Percentiles rank a stretch among this genome's conserved stretches.
These are phyloP conservation scores for Lasiodiplodia hormozganensis DNA, from an alignment of 2,329 filamentous ascomycete genomes.

Conservation along the genomic window DNA sequence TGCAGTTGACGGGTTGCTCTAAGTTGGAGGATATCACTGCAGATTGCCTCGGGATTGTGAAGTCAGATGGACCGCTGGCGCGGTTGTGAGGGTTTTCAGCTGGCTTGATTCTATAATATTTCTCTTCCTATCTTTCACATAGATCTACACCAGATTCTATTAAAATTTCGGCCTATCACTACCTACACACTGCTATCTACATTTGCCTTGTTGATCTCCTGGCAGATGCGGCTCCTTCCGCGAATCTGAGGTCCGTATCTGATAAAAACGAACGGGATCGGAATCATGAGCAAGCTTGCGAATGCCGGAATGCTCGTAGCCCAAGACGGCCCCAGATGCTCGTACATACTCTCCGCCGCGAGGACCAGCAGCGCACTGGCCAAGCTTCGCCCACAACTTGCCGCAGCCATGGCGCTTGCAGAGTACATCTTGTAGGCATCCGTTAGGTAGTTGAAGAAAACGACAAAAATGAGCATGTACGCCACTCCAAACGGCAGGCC, in stretches of 20 bases:
- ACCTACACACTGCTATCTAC: background rate
- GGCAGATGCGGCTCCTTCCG: conserved; percentile 44
- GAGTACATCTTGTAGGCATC: conserved; percentile 56
- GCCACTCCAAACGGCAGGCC: conserved; percentile 62
- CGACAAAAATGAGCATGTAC: conserved; percentile 58
- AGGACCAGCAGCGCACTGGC: conserved; percentile 44
- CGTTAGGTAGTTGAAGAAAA: conserved; percentile 57
- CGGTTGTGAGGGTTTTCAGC: background rate
- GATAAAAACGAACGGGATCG: conserved; percentile 45
- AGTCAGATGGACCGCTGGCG: background rate
- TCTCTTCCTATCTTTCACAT: no score
- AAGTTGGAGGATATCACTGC: conserved; percentile 46
- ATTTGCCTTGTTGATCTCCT: background rate
- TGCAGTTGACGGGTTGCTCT: conserved; percentile 49
- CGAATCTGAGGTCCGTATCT: conserved; percentile 46
- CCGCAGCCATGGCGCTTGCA: conserved; percentile 50
- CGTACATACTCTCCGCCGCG: conserved; percentile 39
- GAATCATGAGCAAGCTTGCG: conserved; percentile 39
- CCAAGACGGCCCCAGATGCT: conserved; percentile 39
- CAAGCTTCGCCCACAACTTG: conserved; percentile 47
- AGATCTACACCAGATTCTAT: no score
- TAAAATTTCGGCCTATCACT: no score
- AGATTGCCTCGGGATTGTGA: conserved; percentile 40
- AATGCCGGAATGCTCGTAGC: conserved; percentile 40
- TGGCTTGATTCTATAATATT: no score